Base-by-base conservation (phyloP, 1,284 basidiomycete species). In the Ustilago loliicola region DNA sequence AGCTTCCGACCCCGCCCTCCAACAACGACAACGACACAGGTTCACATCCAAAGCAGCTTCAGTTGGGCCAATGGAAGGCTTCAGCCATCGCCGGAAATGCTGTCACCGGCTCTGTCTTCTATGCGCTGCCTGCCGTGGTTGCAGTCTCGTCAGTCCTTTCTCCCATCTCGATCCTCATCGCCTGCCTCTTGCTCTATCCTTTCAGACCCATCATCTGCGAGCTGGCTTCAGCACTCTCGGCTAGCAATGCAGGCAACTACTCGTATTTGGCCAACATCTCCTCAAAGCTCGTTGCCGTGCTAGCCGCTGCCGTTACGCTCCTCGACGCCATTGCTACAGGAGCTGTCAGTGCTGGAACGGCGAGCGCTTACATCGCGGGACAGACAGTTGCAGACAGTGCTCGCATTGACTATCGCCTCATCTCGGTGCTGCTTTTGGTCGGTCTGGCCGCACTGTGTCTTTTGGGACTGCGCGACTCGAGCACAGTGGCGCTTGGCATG, bases 1-100 rank as follows among this genome's bases (percentile, higher is more conserved):
- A 80, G 45, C 69, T 82, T n/a, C 73, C 64, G 4, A 25, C 27
- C 23, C 13, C 34, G 23, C 56, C 36, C 0, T 19, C 45, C 40
- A 42, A 40, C 60, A 9, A 9, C 27, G 8, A 27, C 21, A 38
- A 19, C 19, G 9, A 3, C 60, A 34, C n/a, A 38, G 50, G 48
- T 11, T 23, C 42, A 9, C 6, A 42, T 30, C 42, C 63, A 15
- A 40, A 34, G 21, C 57, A 21, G 23, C 56, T 67, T 5, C 59
- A 70, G 40, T 57, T 82, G 7, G 80, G 79, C 0, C 80, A 80
- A 38, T 82, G 68, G 72, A 75, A 70, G 27, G 79, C 79, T 0
- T 61, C 75, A 10, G 76, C 79, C 2, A 75, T 82, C 25, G 79
- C 79, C 19, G 80, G 80, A 25, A 82, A 82, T 38, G 80, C 80